These are phyloP conservation scores for Scheffersomyces segobiensis DNA, from an alignment of 1,139 yeast species.

Conservation along the genomic window DNA sequence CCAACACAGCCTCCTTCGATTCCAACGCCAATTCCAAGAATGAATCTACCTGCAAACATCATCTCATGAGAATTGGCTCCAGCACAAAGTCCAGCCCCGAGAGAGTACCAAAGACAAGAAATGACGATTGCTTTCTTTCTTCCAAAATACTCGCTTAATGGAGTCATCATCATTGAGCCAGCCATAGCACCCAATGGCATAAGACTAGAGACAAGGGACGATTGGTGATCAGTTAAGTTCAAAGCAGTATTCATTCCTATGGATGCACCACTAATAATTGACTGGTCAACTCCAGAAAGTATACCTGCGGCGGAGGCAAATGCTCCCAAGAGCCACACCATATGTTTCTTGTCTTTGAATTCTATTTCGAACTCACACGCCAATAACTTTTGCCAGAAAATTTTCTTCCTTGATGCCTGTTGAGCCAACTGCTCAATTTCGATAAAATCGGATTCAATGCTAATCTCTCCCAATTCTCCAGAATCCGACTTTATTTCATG, in stretches of 20 bases:
- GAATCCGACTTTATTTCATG: constrained; percentile 5
- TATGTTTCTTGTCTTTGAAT: constrained; percentile 43
- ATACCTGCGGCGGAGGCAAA: constrained; percentile 62
- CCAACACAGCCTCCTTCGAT: constrained; percentile 64
- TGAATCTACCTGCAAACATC: constrained; percentile 57
- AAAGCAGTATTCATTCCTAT: constrained; percentile 47
- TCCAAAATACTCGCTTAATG: constrained; percentile 52
- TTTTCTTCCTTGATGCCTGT: constrained; percentile 15
- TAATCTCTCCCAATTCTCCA: constrained; percentile 15
- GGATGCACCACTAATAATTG: constrained; percentile 59
- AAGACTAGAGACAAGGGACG: constrained; percentile 49
- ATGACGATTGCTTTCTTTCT: constrained; percentile 52
- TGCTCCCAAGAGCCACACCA: constrained; percentile 48
- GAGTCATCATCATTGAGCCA: constrained; percentile 50
- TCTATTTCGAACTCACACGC: constrained; percentile 25
- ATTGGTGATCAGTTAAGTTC: constrained; percentile 31
- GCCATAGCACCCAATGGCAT: constrained; percentile 64
- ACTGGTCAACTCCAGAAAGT: constrained; percentile 58
- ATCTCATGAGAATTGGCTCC: constrained; percentile 41
- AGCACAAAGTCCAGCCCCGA: constrained; percentile 57
- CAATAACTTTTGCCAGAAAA: constrained; percentile 23
- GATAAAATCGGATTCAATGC: constrained; percentile 27
- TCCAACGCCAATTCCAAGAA: constrained; percentile 55
- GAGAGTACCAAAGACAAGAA: constrained; percentile 56
- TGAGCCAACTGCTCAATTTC: constrained; percentile 23